Conservation (phyloP, 1,284 basidiomycete genomes). For the Irpex rosettiformis region DNA sequence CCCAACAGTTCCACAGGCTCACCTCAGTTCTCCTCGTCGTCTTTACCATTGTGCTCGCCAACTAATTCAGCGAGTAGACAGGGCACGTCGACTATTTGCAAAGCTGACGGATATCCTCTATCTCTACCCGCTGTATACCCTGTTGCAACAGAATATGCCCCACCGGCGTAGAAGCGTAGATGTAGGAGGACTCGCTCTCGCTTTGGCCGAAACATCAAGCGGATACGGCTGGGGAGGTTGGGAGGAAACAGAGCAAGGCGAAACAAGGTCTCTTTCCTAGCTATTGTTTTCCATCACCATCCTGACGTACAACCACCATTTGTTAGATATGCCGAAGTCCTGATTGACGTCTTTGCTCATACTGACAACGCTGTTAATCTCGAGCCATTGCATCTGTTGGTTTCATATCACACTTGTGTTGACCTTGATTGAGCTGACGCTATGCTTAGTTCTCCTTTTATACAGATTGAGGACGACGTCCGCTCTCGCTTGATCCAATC, state of each 20-base stretch:
- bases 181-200: constrained; percentile 78
- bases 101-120: not conserved
- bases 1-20: not conserved
- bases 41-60: not conserved
- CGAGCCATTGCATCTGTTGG: constrained; percentile 35
- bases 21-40: constrained; percentile 1
- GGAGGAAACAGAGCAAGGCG: constrained; percentile 49
- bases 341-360: constrained; percentile 80
- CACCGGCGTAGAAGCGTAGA: constrained; percentile 68
- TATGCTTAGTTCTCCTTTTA: constrained; percentile 22
- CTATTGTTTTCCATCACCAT: constrained; percentile 12
- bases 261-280: constrained; percentile 49
- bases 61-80: not conserved
- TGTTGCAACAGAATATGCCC: not conserved
- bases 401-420: constrained; percentile 13
- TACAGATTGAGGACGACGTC: constrained; percentile 28
- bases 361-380: constrained; percentile 71
- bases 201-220: constrained; percentile 58
- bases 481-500: constrained; percentile 58
- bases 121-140: not conserved
- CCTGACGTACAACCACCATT: constrained; percentile 10
- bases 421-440: not conserved
- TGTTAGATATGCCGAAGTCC: constrained; percentile 66
- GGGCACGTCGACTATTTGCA: not conserved
- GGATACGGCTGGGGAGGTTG: constrained; percentile 76